Base-by-base conservation (phyloP, 306 rosid genomes). In the Arachis hypogaea region DNA sequence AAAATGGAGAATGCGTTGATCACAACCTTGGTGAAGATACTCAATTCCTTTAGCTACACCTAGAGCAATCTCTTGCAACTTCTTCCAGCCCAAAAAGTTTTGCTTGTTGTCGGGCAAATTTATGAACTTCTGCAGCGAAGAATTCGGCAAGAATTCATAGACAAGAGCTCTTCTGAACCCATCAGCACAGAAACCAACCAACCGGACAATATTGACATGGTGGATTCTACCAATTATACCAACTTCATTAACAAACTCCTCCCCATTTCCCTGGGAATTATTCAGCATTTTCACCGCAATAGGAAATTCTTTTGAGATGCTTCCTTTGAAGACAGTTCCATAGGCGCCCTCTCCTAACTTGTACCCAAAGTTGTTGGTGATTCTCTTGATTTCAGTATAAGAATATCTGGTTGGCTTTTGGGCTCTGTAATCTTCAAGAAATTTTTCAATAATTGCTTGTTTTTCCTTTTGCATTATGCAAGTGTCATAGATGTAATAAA, bases 121-220 rank as follows among this genome's bases (percentile, higher is more conserved):
- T 59, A 64, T 79, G 75, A 69, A 52, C 11, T 84, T 70, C 2
- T 75, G 74, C 1, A 81, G 22, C 12, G 88, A 84, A 49, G 76
- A 83, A 50, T 78, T 84, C 29, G 83, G 75, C 1, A 81, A 66
- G 59, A 71, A 78, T 10, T 81, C 85, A 61, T 84, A 84, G 44
- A 84, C 41, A 45, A 81, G 82, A 44, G 84, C 88, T 58, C 84
- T 68, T 54, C 30, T 10, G 55, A 64, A 72, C 4, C 82, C 81
- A 59, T 85, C 88, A 0, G 86, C 82, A 10, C 86, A 85, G 29
- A 75, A 85, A 12, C 86, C 86, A 50, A 85, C 80, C 47, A 85
- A 3, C 18, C 86, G 84, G 41, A 73, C 80, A 10, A 82, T 77
- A n/a, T 84, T 84, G 29, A 82, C 76, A 51, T 82, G 88, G 59